Evolutionary conservation across 73 alveolate genomes (phyloP).

Genomic region (Tetrahymena borealis): DNA sequence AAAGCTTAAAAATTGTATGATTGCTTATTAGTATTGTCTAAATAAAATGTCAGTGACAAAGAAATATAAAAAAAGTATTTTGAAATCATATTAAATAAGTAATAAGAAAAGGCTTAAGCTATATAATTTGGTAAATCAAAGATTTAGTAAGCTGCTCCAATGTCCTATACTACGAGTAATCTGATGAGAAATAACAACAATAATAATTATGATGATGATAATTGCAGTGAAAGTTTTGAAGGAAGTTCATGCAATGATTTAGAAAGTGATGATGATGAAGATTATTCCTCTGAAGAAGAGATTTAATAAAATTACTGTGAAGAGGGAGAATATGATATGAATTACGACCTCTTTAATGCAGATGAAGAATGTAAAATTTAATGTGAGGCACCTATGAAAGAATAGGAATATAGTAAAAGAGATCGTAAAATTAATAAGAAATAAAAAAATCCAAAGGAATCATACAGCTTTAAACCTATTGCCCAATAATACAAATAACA

Average conservation of each 20-base stretch:
- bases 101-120: background rate
- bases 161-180: too few relatives aligned
- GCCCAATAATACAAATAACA: background rate
- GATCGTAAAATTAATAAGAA: background rate
- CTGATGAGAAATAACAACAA: background rate
- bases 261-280: background rate
- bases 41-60: background rate
- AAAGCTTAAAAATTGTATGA: background rate
- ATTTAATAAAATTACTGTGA: background rate
- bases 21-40: background rate
- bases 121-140: background rate
- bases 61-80: background rate
- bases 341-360: too few relatives aligned
- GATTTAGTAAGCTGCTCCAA: background rate
- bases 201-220: background rate
- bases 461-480: background rate
- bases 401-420: background rate
- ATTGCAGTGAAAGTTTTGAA: background rate
- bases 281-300: background rate
- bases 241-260: background rate
- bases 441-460: background rate
- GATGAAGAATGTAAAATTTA: background rate
- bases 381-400: background rate
- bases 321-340: background rate
- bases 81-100: background rate